A percentile compares a stretch with the other conserved stretches of the same genome.
Evolutionary conservation across 495 filamentous ascomycete species (phyloP).

Genomic region (Cenococcum geophilum): DNA sequence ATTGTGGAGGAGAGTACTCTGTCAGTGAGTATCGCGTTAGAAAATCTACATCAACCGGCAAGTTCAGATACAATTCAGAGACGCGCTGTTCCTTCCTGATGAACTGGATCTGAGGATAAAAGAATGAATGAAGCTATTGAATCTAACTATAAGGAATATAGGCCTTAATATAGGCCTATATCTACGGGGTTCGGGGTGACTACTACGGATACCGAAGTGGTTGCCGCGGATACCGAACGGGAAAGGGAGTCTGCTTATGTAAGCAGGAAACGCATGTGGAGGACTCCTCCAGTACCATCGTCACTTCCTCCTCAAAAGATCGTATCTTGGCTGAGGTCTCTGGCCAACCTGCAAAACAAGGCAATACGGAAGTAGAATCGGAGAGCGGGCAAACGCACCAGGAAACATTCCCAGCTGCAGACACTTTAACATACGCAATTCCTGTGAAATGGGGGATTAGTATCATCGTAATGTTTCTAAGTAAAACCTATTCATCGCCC

Average conservation of each 20-base stretch:
- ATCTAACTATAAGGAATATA: no score
- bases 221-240: no score
- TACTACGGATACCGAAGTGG: no score
- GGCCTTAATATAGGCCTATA: no score
- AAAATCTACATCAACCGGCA: neutral
- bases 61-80: constrained; percentile 17
- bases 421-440: constrained; percentile 27
- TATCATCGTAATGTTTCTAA: constrained; percentile 51
- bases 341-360: neutral
- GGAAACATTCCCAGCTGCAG: constrained; percentile 12
- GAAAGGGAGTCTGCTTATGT: no score
- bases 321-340: neutral
- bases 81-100: constrained; percentile 6
- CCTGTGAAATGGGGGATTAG: constrained; percentile 45
- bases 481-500: constrained; percentile 30
- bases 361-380: neutral
- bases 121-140: no score
- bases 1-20: constrained; percentile 12
- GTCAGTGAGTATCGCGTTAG: constrained; percentile 13
- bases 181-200: no score
- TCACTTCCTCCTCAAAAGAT: constrained; percentile 10
- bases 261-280: no score
- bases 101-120: no score
- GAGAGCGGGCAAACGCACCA: neutral
- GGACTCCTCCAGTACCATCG: no score